Conservation (phyloP, 192 early-diverging fungal species). For the Coemansia umbellata region DNA sequence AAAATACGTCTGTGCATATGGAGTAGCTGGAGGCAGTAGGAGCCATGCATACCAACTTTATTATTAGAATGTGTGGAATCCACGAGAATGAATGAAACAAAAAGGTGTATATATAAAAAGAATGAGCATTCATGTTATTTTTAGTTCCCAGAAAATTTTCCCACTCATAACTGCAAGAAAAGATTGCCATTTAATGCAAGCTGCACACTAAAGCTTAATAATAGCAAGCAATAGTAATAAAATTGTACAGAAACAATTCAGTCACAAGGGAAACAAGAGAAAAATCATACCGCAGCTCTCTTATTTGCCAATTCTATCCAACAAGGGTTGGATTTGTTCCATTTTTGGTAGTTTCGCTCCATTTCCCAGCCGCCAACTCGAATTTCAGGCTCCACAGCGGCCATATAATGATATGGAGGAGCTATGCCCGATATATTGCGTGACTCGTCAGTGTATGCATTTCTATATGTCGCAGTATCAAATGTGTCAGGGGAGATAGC, state of each 20-base stretch:
- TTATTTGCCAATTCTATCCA: conserved; percentile 34
- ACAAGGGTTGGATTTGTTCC: conserved; percentile 26
- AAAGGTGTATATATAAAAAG: too few relatives aligned
- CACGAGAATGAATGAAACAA: too few relatives aligned
- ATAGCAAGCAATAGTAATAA: too few relatives aligned
- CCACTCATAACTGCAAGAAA: too few relatives aligned
- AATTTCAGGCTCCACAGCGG: conserved; percentile 18
- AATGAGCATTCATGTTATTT: too few relatives aligned
- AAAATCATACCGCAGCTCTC: not conserved
- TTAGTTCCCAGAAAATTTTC: too few relatives aligned
- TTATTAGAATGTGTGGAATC: too few relatives aligned
- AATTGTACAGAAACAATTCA: not conserved
- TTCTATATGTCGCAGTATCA: conserved; percentile 9
- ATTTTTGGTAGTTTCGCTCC: conserved; percentile 17
- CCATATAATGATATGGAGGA: conserved; percentile 12
- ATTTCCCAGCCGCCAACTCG: conserved; percentile 33
- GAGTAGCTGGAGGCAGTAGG: too few relatives aligned
- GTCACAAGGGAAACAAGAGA: not conserved
- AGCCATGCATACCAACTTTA: too few relatives aligned
- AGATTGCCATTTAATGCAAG: too few relatives aligned
- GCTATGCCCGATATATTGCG: conserved; percentile 22
- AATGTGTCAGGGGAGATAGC: conserved; percentile 23
- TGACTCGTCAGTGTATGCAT: conserved; percentile 37
- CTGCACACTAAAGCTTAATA: too few relatives aligned
- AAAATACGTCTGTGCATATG: too few relatives aligned